Evolutionary conservation across 164 flowering plant genomes (phyloP), one percentile per base, ranked within the genome.

Genomic region (Litsea cubeba): DNA sequence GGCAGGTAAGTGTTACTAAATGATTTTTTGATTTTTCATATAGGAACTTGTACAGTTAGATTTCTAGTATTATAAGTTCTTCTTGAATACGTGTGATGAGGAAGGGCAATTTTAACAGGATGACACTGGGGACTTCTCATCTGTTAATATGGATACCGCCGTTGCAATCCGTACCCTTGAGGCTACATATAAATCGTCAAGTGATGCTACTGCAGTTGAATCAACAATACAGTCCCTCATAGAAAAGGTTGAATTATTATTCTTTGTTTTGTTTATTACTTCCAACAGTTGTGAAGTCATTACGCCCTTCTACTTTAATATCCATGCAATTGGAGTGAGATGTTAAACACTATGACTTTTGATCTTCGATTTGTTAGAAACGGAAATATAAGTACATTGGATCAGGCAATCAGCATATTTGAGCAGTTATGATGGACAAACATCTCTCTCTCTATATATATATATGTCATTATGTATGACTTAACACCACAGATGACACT

Each of bases 111-210:
- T 60, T 76, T 79, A 25, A 75, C 89, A 95, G 98, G 99, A 92
- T 87, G 97, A 94, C 80, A 87, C 91, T 80, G 98, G 98, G 22
- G 99, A 96, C 68, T 87, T 95, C 79, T 94, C 97, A 65, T 85
- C 99, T 0, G 99, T 94, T 68, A 96, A 91, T 80, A 96, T 96
- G 99, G 98, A 96, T 78, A 96, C 99, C 58, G 97, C 97, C 78
- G 95, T 94, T 66, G 99, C 99, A 14, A 96, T 96, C 64, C 95
- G 99, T 60, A 96, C 99, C 58, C 97, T 96, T 77, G 99, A 96
- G 86, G 91, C 97, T 72, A 94, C 99, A n/a, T 96, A 91, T 80
- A 91, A 88, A 79, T 86, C 95, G 73, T 95, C 98, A 20, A 89
- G 89, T 65, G 99, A 90, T 85, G 99, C 99, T 82, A 86, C 88